Evolutionary conservation across 768 basidiomycete genomes (phyloP).

Genomic region (Tephrocybe rancida): DNA sequence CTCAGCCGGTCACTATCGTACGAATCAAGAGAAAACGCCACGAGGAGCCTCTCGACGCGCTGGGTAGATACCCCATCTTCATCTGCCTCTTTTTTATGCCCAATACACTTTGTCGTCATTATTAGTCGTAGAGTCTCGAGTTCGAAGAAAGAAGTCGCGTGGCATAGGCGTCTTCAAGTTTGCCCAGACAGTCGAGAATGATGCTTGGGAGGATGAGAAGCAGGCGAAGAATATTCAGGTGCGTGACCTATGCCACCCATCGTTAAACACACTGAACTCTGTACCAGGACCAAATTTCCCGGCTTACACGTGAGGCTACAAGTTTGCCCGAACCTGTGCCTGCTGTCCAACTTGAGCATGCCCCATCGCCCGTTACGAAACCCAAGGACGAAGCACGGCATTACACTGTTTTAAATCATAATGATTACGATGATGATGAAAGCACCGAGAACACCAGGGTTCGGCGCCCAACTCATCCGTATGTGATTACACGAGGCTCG

Average conservation of each 20-base stretch:
- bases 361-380: slow-evolving; percentile 20
- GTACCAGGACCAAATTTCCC: slow-evolving; percentile 58
- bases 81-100: slow-evolving; percentile 11
- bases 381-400: slow-evolving; percentile 43
- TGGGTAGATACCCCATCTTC: slow-evolving; percentile 49
- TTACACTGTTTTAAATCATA: slow-evolving; percentile 50
- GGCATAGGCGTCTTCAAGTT: slow-evolving; percentile 74
- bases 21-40: slow-evolving; percentile 84
- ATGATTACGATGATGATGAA: slow-evolving; percentile 25
- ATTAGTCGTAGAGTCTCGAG: slow-evolving; percentile 53
- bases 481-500: slow-evolving; percentile 1
- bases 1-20: slow-evolving; percentile 65
- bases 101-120: slow-evolving; percentile 11
- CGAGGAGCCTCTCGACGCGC: slow-evolving; percentile 81
- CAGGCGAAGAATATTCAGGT: slow-evolving; percentile 67
- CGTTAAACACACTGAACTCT: neutral
- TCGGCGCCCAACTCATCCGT: slow-evolving; percentile 43
- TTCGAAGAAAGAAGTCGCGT: slow-evolving; percentile 64
- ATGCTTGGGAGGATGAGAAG: slow-evolving; percentile 65
- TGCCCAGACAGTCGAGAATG: slow-evolving; percentile 75
- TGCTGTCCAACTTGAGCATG: slow-evolving; percentile 7
- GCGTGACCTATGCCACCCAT: slow-evolving; percentile 12
- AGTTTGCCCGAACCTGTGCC: slow-evolving; percentile 18
- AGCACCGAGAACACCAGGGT: slow-evolving; percentile 25
- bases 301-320: slow-evolving; percentile 44